Evolutionary conservation across 2,329 filamentous ascomycete species (phyloP).

Genomic region (Colletotrichum truncatum): DNA sequence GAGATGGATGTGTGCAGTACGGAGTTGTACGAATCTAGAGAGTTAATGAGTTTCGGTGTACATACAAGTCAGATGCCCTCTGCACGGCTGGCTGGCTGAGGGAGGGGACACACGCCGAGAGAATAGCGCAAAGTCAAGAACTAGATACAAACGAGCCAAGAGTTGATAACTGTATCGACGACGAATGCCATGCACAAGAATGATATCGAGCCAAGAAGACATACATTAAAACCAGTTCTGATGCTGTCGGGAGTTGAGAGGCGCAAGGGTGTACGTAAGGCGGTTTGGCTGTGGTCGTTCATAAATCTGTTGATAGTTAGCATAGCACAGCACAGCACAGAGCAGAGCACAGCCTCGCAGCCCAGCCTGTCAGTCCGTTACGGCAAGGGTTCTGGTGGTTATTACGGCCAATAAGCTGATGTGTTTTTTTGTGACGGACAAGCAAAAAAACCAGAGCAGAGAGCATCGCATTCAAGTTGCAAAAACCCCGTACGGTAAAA

Average conservation of each 20-base stretch:
- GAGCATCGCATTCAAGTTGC: too few relatives aligned
- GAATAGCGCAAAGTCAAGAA: conserved; percentile 13
- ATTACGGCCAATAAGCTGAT: too few relatives aligned
- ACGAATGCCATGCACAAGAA: conserved; percentile 11
- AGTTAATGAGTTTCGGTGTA: neutral
- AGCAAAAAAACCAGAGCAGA: too few relatives aligned
- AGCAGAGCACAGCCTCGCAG: too few relatives aligned
- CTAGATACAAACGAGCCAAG: conserved; percentile 1
- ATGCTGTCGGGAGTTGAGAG: neutral
- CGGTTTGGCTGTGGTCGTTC: too few relatives aligned
- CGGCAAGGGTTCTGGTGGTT: too few relatives aligned
- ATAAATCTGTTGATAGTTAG: too few relatives aligned
- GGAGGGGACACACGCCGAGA: conserved; percentile 14
- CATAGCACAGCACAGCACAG: too few relatives aligned
- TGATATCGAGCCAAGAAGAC: neutral
- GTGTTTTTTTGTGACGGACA: too few relatives aligned
- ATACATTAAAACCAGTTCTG: neutral
- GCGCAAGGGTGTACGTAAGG: neutral
- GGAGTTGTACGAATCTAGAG: too few relatives aligned
- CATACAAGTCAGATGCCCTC: neutral
- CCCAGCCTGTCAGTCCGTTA: neutral
- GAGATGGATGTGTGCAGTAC: conserved; percentile 5
- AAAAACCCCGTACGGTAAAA: too few relatives aligned
- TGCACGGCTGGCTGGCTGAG: neutral
- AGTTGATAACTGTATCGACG: neutral